phyloP scores from a whole-genome alignment of 2,329 filamentous ascomycete species.

The Zarea fungicola region DNA sequence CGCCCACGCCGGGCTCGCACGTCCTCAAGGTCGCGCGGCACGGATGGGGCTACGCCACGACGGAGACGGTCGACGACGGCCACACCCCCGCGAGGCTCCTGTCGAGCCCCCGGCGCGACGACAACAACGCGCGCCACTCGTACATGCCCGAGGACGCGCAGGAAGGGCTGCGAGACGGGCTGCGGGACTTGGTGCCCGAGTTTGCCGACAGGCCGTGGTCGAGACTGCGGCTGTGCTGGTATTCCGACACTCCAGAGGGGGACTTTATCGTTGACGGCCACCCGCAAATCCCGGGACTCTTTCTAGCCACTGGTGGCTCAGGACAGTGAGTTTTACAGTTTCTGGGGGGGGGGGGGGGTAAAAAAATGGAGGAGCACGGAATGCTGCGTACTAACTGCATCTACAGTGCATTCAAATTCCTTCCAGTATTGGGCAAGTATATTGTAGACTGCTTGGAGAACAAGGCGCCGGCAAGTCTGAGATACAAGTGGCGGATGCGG shows the following conservation, averaged over 20 bases:
- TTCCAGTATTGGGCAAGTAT: slow-evolving; percentile 22
- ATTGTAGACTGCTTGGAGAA: slow-evolving; percentile 29
- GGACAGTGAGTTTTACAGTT: slow-evolving; percentile 32
- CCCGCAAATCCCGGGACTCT: slow-evolving; percentile 40
- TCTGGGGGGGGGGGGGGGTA: too few relatives aligned
- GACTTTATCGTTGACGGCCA: slow-evolving; percentile 58
- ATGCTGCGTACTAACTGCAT: neutral
- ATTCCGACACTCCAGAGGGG: slow-evolving; percentile 58
- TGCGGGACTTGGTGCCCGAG: slow-evolving; percentile 49
- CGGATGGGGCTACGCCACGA: slow-evolving; percentile 48
- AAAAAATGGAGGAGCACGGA: neutral
- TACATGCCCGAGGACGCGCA: slow-evolving; percentile 47
- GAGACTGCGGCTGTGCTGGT: slow-evolving; percentile 55
- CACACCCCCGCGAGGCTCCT: slow-evolving; percentile 17
- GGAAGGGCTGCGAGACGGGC: slow-evolving; percentile 43
- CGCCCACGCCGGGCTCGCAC: slow-evolving; percentile 41
- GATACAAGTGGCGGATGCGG: slow-evolving; percentile 27
- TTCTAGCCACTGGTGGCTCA: slow-evolving; percentile 43
- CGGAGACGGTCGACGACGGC: slow-evolving; percentile 18
- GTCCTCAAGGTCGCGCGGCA: slow-evolving; percentile 58
- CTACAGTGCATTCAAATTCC: slow-evolving; percentile 23
- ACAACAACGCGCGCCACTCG: slow-evolving; percentile 35
- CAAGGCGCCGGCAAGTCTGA: slow-evolving; percentile 22
- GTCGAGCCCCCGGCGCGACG: slow-evolving; percentile 29
- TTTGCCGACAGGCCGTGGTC: slow-evolving; percentile 48